Percentiles rank a stretch among this genome's conserved stretches.
Evolutionary conservation across 768 basidiomycete genomes (phyloP).

Genomic region (Pleurotus ostreatus): DNA sequence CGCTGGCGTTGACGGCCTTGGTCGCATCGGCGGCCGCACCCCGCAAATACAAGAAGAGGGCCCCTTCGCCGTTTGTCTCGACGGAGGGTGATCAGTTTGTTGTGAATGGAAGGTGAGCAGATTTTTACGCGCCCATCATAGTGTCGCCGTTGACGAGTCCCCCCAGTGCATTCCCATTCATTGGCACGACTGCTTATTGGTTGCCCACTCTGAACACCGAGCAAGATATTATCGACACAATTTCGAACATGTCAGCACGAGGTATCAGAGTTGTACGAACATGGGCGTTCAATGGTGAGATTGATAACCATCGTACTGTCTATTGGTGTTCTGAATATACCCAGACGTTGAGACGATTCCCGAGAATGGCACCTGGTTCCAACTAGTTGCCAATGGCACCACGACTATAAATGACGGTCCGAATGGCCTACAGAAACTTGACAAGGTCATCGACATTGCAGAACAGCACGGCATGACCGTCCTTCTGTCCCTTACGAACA

Average conservation of each 20-base stretch:
- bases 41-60: slow-evolving; percentile 24
- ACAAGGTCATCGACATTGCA: slow-evolving; percentile 38
- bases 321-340: slow-evolving; percentile 1
- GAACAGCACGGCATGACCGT: slow-evolving; percentile 35
- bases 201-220: slow-evolving; percentile 47
- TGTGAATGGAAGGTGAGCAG: slow-evolving; percentile 48
- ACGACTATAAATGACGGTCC: slow-evolving; percentile 42
- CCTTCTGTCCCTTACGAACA: slow-evolving; percentile 42
- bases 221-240: slow-evolving; percentile 52
- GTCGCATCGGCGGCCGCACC: slow-evolving; percentile 31
- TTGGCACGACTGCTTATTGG: slow-evolving; percentile 70
- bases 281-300: slow-evolving; percentile 69
- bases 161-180: slow-evolving; percentile 33
- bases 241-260: slow-evolving; percentile 51
- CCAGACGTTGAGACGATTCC: slow-evolving; percentile 52
- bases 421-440: slow-evolving; percentile 43
- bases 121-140: too few relatives aligned
- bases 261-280: slow-evolving; percentile 59
- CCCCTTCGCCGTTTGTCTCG: slow-evolving; percentile 38
- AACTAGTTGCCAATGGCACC: slow-evolving; percentile 51
- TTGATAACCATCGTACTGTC: slow-evolving; percentile 1
- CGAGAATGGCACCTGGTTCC: slow-evolving; percentile 60
- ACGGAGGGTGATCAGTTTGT: slow-evolving; percentile 41
- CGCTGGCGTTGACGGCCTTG: slow-evolving; percentile 15
- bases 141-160: not conserved